Base-by-base conservation (phyloP, 805 yeast genomes). In the Isabelozyma pseudorhagii region DNA sequence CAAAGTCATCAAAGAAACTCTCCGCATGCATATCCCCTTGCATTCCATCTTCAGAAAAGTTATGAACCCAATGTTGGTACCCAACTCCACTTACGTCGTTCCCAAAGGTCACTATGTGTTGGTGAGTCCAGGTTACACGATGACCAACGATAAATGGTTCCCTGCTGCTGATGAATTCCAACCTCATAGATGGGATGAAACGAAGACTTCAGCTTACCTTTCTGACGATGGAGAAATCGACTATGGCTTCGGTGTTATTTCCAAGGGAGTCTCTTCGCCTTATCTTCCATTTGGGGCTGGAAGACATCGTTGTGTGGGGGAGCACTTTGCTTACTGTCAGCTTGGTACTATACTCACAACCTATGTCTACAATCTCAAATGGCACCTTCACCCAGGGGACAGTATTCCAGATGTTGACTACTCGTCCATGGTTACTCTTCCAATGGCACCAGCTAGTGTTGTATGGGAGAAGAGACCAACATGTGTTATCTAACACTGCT, bases 251-350 rank as follows among this genome's bases (percentile, higher is more conserved):
- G 97, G 97, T 66, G 88, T 89, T 51, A 89, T 94, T 54, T 84
- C 96, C 44, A 94, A 94, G 74, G 99, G 98, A 73, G 98, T 93
- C 47, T 77, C 89, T 29, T 89, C 97, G 40, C 97, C 98, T 51
- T 94, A 90, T 73, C 81, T 94, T 67, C 99, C 99, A 48, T 94
- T 94, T 63, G 99, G 99, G 59, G 99, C 98, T 69, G 99, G 99
- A 58, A 88, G 99, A 79, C 99, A 94, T 71, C 87, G 99, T 75
- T 94, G 99, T 75, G 92, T 94, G 64, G 99, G 99, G 67, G 99
- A 94, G 73, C 98, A 93, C 68, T 94, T 94, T 74, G 99, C 99
- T 21, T 89, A 85, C 69, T 84, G 86, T 57, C 99, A 94, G 77
- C 80, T 94, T 56, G 97, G 97, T 45, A 84, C 94, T 45, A 77